These are phyloP conservation scores for Cutaneotrichosporon curvatum DNA, from an alignment of 1,284 basidiomycete genomes.

Conservation along the genomic window DNA sequence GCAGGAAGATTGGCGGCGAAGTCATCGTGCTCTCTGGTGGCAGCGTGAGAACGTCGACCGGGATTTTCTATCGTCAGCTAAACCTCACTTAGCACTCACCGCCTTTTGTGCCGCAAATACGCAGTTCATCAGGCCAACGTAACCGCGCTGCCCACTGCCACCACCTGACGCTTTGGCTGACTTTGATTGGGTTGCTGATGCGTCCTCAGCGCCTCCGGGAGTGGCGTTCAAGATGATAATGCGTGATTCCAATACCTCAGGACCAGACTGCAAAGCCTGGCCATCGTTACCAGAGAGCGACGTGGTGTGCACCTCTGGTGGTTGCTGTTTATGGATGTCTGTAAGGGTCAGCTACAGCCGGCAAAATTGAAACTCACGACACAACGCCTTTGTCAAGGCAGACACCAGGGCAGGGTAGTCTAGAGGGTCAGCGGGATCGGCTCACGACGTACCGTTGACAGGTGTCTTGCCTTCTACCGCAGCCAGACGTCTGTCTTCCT, in stretches of 20 bases:
- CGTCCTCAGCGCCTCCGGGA: conserved; percentile 46
- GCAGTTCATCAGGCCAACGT: conserved; percentile 95
- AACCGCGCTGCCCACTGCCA: conserved; percentile 34
- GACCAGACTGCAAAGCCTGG: conserved; percentile 12
- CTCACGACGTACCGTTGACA: conserved; percentile 25
- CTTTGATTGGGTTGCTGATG: conserved; percentile 30
- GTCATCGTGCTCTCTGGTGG: conserved; percentile 67
- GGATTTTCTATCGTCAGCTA: conserved; percentile 64
- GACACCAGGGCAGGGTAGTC: conserved; percentile 67
- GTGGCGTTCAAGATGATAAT: conserved; percentile 90
- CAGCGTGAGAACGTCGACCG: conserved; percentile 91
- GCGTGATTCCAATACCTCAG: conserved; percentile 58
- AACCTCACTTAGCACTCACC: conserved; percentile 47
- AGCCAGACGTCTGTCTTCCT: conserved; percentile 56
- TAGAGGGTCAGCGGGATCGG: conserved; percentile 9
- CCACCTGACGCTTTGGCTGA: conserved; percentile 44
- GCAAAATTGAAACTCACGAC: conserved; percentile 75
- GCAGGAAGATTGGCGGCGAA: conserved; percentile 66
- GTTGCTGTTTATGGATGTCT: conserved; percentile 77
- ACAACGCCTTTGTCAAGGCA: conserved; percentile 79
- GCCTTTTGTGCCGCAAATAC: conserved; percentile 98
- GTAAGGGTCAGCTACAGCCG: no score
- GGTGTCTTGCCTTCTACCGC: conserved; percentile 48
- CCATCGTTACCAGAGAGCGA: conserved; percentile 12
- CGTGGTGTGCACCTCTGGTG: conserved; percentile 41